phyloP scores from a whole-genome alignment of 2,329 filamentous ascomycete species.

The Atkinsonella hypoxylon region DNA sequence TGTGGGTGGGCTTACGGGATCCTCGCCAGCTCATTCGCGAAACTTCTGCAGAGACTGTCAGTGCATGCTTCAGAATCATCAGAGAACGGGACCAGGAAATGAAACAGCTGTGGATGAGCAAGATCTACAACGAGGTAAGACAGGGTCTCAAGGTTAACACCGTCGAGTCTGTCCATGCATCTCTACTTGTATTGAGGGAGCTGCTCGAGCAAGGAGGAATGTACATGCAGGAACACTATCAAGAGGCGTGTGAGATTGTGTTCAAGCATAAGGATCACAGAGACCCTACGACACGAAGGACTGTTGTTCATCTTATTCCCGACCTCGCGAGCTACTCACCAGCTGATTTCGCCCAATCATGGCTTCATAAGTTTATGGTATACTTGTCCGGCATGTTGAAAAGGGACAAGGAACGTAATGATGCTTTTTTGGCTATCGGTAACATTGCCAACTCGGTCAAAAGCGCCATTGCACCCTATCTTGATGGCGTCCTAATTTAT shows the following conservation, averaged over 20 bases:
- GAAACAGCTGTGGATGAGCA: slow-evolving; percentile 77
- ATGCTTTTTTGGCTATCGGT: slow-evolving; percentile 90
- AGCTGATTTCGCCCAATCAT: slow-evolving; percentile 73
- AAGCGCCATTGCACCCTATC: slow-evolving; percentile 85
- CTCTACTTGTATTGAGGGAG: slow-evolving; percentile 83
- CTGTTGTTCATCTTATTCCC: slow-evolving; percentile 83
- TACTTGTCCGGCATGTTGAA: slow-evolving; percentile 90
- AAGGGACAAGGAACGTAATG: slow-evolving; percentile 85
- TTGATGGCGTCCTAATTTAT: slow-evolving; percentile 87
- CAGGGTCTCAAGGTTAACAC: slow-evolving; percentile 69
- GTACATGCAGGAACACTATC: slow-evolving; percentile 97
- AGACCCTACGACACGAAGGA: slow-evolving; percentile 75
- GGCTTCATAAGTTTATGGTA: slow-evolving; percentile 94
- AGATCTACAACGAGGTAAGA: slow-evolving; percentile 79
- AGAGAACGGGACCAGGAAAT: slow-evolving; percentile 82
- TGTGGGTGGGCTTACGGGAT: slow-evolving; percentile 90
- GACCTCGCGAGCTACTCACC: slow-evolving; percentile 89
- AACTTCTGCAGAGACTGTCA: slow-evolving; percentile 84
- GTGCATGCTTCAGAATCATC: slow-evolving; percentile 92
- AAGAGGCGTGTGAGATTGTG: slow-evolving; percentile 84
- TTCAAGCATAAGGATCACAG: slow-evolving; percentile 87
- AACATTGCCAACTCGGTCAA: slow-evolving; percentile 95
- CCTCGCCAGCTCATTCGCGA: slow-evolving; percentile 82
- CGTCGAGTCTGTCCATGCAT: slow-evolving; percentile 86
- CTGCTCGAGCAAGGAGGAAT: slow-evolving; percentile 90